Evolutionary conservation across 352 stramenopile genomes (phyloP).

Genomic region (Phytophthora vignae): DNA sequence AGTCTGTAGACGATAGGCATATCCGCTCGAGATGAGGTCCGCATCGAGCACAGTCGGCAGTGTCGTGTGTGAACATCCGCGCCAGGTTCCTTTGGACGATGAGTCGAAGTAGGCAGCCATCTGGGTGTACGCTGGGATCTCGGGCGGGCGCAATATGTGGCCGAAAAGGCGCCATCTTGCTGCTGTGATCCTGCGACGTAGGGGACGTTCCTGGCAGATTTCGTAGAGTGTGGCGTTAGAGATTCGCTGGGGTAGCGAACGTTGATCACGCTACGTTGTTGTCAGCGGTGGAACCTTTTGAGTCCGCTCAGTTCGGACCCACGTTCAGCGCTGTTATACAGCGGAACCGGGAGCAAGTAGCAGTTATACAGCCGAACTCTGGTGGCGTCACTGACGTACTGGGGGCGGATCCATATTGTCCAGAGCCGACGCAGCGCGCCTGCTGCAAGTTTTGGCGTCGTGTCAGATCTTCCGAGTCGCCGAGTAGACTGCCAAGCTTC

Average conservation of each 20-base stretch:
- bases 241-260: background rate
- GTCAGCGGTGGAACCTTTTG: conserved; percentile 11
- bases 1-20: background rate
- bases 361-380: conserved; percentile 15
- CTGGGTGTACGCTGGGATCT: conserved; percentile 15
- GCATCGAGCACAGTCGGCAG: background rate
- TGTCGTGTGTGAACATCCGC: conserved; percentile 1
- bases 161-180: conserved; percentile 9
- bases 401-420: conserved; percentile 2
- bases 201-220: conserved; percentile 10
- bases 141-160: background rate
- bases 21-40: conserved; percentile 11
- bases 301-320: background rate
- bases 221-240: conserved; percentile 3
- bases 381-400: background rate
- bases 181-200: conserved; percentile 3
- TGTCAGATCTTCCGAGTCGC: conserved; percentile 5
- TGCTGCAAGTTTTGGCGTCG: conserved; percentile 10
- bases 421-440: conserved; percentile 9
- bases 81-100: background rate
- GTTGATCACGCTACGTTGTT: conserved; percentile 1
- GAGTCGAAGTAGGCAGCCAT: conserved; percentile 5
- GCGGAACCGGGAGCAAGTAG: conserved; percentile 9
- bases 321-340: conserved; percentile 10
- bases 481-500: conserved; percentile 16